These are phyloP conservation scores for Lophiostoma macrostomum DNA, from an alignment of 495 filamentous ascomycete species.

Conservation along the genomic window DNA sequence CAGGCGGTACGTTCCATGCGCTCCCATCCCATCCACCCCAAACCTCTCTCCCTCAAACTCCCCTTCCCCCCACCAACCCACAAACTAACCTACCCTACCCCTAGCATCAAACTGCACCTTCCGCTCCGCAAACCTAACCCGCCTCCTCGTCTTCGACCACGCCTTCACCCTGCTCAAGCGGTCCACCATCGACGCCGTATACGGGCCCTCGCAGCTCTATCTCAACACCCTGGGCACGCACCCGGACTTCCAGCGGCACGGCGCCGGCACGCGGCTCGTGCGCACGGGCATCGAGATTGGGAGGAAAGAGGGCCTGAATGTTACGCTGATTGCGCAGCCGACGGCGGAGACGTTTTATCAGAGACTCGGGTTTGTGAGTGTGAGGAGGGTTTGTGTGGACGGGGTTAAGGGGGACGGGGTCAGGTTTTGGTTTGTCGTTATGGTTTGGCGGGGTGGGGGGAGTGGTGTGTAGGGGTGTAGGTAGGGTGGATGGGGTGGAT, in stretches of 20 bases:
- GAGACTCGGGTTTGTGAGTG: background rate
- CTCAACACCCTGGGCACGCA: background rate
- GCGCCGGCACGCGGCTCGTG: background rate
- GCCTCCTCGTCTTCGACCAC: background rate
- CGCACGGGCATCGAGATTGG: background rate
- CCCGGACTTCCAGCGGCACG: background rate
- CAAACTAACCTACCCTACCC: too few species aligned
- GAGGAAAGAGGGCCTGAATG: background rate
- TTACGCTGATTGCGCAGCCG: conserved; percentile 4
- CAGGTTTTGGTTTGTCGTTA: too few species aligned
- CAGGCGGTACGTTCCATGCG: too few species aligned
- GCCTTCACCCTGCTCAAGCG: background rate
- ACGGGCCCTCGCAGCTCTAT: background rate
- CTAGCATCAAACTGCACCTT: too few species aligned
- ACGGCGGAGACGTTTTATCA: background rate
- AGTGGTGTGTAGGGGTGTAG: too few species aligned
- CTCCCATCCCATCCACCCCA: too few species aligned
- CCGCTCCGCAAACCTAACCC: background rate
- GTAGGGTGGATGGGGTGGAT: too few species aligned
- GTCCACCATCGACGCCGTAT: background rate
- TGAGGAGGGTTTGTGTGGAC: too few species aligned
- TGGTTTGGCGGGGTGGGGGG: too few species aligned
- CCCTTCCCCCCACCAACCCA: too few species aligned
- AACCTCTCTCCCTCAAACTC: too few species aligned
- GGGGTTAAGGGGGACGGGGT: too few species aligned